Conservation (phyloP, 1,284 basidiomycete genomes). For the Flammula alnicola region DNA sequence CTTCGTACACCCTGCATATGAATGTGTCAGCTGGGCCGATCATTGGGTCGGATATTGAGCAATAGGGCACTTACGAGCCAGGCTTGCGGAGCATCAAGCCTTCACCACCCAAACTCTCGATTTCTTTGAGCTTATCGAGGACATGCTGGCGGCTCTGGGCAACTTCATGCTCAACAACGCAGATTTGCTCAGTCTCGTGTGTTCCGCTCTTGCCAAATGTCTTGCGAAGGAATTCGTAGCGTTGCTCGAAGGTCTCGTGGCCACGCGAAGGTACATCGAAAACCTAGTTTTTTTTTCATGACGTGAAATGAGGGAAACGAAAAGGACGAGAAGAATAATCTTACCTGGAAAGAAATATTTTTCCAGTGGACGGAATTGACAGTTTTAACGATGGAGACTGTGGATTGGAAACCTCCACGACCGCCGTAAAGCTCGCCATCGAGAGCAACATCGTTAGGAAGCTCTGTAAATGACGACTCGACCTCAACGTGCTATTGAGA, state of each 20-base stretch:
- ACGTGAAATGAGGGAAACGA: not conserved
- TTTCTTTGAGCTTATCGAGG: slow-evolving; percentile 54
- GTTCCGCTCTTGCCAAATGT: slow-evolving; percentile 53
- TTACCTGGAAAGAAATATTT: slow-evolving; percentile 62
- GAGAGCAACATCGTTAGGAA: slow-evolving; percentile 62
- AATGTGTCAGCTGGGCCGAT: not conserved
- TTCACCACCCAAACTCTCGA: slow-evolving; percentile 64
- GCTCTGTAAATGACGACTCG: slow-evolving; percentile 40
- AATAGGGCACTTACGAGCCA: slow-evolving; percentile 42
- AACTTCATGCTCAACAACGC: slow-evolving; percentile 56
- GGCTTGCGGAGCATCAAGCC: slow-evolving; percentile 71
- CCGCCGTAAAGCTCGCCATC: slow-evolving; percentile 70
- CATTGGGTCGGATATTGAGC: not conserved
- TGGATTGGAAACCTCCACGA: slow-evolving; percentile 61
- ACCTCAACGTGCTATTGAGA: not conserved
- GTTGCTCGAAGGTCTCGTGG: slow-evolving; percentile 57
- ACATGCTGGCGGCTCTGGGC: slow-evolving; percentile 57
- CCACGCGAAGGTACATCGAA: slow-evolving; percentile 68
- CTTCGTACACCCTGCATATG: slow-evolving; percentile 52
- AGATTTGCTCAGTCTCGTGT: slow-evolving; percentile 47
- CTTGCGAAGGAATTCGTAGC: slow-evolving; percentile 49
- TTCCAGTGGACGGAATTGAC: slow-evolving; percentile 62
- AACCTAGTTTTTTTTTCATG: slow-evolving; percentile 39
- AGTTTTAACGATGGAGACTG: slow-evolving; percentile 64
- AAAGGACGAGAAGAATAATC: not conserved